Conservation (phyloP, 2,329 filamentous ascomycete genomes). For the Clonostachys chloroleuca region DNA sequence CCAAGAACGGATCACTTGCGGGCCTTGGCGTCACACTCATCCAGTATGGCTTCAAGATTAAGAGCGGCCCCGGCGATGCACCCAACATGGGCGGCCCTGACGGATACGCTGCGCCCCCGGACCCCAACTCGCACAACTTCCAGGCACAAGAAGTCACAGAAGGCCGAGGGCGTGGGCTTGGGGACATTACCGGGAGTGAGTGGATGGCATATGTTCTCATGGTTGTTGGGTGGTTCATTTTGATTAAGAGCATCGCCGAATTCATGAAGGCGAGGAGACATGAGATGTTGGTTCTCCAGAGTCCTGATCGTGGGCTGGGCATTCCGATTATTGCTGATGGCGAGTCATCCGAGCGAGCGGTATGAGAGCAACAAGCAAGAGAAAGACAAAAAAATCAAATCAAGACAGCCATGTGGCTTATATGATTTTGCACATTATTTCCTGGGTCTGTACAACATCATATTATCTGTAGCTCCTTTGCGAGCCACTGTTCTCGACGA, state of each 20-base stretch:
- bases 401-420: no score
- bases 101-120: slow-evolving; percentile 65
- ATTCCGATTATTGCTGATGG: slow-evolving; percentile 84
- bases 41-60: slow-evolving; percentile 97
- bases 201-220: slow-evolving; percentile 92
- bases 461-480: no score
- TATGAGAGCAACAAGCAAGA: slow-evolving; percentile 35
- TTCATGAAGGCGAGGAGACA: slow-evolving; percentile 84
- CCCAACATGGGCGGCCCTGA: slow-evolving; percentile 44
- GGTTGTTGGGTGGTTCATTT: slow-evolving; percentile 97
- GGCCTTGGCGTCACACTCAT: slow-evolving; percentile 93
- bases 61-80: slow-evolving; percentile 46
- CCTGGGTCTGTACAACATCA: no score
- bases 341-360: slow-evolving; percentile 73
- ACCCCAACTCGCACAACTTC: slow-evolving; percentile 89
- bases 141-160: slow-evolving; percentile 64
- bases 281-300: slow-evolving; percentile 89
- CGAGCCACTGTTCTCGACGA: no score
- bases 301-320: slow-evolving; percentile 80
- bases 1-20: slow-evolving; percentile 93
- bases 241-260: slow-evolving; percentile 90
- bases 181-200: slow-evolving; percentile 68
- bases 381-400: no score
- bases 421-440: no score
- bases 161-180: slow-evolving; percentile 31